Evolutionary conservation across 805 yeast species (phyloP).

Genomic region (Hanseniaspora osmophila): DNA sequence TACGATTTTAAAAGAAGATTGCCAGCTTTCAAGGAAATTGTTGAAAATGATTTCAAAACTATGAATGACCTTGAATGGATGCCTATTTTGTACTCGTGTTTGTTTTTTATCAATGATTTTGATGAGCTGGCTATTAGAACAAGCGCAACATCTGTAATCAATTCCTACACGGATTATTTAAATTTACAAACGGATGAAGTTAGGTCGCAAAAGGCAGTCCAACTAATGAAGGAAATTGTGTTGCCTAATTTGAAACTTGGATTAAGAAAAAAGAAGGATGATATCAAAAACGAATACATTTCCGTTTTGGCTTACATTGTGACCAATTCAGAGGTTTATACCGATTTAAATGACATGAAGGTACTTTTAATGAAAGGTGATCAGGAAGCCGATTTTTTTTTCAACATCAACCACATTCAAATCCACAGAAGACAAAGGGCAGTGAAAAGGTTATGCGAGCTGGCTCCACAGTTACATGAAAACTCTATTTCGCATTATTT

Average conservation of each 20-base stretch:
- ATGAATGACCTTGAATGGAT: constrained; percentile 55
- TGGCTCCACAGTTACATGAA: constrained; percentile 33
- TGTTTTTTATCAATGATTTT: constrained; percentile 62
- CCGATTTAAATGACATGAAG: constrained; percentile 53
- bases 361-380: constrained; percentile 49
- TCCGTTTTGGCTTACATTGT: constrained; percentile 53
- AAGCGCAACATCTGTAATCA: constrained; percentile 53
- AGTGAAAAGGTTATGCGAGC: constrained; percentile 40
- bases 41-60: constrained; percentile 36
- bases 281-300: constrained; percentile 59
- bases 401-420: constrained; percentile 71
- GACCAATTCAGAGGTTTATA: constrained; percentile 27
- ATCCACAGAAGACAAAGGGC: constrained; percentile 78
- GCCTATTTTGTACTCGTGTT: constrained; percentile 54
- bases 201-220: constrained; percentile 16
- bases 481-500: constrained; percentile 62
- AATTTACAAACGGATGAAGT: constrained; percentile 20
- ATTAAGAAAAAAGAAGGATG: constrained; percentile 43
- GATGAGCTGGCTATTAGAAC: constrained; percentile 70
- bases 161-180: constrained; percentile 48
- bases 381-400: constrained; percentile 72
- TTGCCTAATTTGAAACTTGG: constrained; percentile 59
- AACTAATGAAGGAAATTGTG: constrained; percentile 36
- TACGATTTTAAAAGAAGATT: constrained; percentile 70
- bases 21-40: constrained; percentile 39